Evolutionary conservation across 805 yeast genomes (phyloP), one percentile per base, ranked within the genome.

Genomic region (Lachancea meyersii): DNA sequence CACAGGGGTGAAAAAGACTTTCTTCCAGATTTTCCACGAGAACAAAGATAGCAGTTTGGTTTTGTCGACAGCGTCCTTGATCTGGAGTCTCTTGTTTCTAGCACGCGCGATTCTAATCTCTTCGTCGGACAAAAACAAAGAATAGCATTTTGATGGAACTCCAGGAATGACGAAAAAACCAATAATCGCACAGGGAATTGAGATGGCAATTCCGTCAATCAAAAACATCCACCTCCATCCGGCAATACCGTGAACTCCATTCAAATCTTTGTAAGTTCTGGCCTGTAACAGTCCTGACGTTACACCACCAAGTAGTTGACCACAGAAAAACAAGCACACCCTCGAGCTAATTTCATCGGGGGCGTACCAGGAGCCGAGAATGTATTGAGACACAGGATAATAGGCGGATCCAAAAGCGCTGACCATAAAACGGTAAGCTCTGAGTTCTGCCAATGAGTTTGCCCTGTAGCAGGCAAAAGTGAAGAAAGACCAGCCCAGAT

Each of bases 211-310:
- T 19, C 85, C 82, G 58, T 81, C 85, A 43, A 80, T 70, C 38
- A 80, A 70, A 52, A 76, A 77, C 62, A 78, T 72, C 86, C 86
- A 80, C 58, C 79, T 71, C 86, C 86, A 80, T 17, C 79, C 75
- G 5, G 70, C 68, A 21, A 72, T 54, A 2, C 80, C 81, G 33
- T 59, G 58, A 5, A 58, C 64, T 38, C 74, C 76, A 40, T 67
- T 63, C 48, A 76, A 54, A 23, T 60, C 55, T 41, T 64, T 54
- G 45, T 57, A 71, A 38, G 75, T 49, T 14, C 70, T 63, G 32
- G 64, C 54, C 36, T 78, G 79, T 40, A 79, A 60, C 35, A 78
- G 61, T 41, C 82, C 80, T 2, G 80, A 71, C 5, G 81, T 75
- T 40, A 77, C 66, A 26, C 76, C 67, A 31, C 85, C 70, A 26